Conservation (phyloP, 768 basidiomycete species). For the Termitomyces sp. region DNA sequence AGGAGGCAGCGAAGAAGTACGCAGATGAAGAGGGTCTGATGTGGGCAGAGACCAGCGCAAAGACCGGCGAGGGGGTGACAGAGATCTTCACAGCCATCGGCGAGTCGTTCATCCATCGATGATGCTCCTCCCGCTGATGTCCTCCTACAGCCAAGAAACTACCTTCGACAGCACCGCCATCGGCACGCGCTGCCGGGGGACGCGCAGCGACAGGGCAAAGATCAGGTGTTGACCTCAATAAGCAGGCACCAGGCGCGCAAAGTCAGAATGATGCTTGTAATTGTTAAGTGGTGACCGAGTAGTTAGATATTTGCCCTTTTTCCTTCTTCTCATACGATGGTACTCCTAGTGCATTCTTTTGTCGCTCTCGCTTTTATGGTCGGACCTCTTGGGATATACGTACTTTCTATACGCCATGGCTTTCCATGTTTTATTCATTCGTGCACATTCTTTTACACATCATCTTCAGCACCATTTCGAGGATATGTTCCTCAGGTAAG, state of each 20-base stretch:
- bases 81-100: slow-evolving; percentile 87
- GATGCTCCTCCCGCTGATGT: slow-evolving; percentile 3
- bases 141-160: slow-evolving; percentile 69
- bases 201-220: slow-evolving; percentile 48
- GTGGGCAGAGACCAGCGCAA: slow-evolving; percentile 92
- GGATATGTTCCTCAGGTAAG: neutral
- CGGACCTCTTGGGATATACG: slow-evolving; percentile 37
- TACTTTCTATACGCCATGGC: slow-evolving; percentile 21
- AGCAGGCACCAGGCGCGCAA: slow-evolving; percentile 42
- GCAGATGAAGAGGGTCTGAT: slow-evolving; percentile 89
- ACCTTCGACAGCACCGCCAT: slow-evolving; percentile 71
- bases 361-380: slow-evolving; percentile 17
- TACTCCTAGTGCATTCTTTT: slow-evolving; percentile 25
- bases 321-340: slow-evolving; percentile 15
- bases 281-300: slow-evolving; percentile 40
- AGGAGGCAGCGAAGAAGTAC: slow-evolving; percentile 89
- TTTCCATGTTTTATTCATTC: slow-evolving; percentile 7
- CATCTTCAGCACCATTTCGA: neutral
- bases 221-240: slow-evolving; percentile 79
- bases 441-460: slow-evolving; percentile 1
- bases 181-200: slow-evolving; percentile 50
- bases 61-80: slow-evolving; percentile 80
- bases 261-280: slow-evolving; percentile 68
- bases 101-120: slow-evolving; percentile 24
- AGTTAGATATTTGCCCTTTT: slow-evolving; percentile 3